Conservation (phyloP, 2,329 filamentous ascomycete genomes). For the Phaeoacremonium minimum region DNA sequence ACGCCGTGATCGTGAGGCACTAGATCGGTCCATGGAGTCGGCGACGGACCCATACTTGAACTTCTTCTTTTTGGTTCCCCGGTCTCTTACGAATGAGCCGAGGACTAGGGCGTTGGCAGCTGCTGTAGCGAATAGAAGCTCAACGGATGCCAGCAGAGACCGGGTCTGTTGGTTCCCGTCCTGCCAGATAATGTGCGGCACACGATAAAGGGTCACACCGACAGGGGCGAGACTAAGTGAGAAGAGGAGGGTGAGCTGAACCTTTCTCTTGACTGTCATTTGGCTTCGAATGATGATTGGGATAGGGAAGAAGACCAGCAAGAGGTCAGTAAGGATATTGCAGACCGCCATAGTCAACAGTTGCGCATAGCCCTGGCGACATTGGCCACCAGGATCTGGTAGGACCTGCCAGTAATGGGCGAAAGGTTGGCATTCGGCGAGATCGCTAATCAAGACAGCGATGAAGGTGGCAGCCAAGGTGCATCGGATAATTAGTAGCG, state of each 20-base stretch:
- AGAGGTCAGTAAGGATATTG: constrained; percentile 83
- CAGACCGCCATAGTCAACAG: constrained; percentile 85
- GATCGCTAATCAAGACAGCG: constrained; percentile 73
- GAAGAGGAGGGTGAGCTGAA: constrained; percentile 77
- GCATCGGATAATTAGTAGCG: constrained; percentile 67
- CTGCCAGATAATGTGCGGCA: constrained; percentile 70
- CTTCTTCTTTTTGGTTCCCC: constrained; percentile 84
- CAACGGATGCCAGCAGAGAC: constrained; percentile 82
- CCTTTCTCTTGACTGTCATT: constrained; percentile 73
- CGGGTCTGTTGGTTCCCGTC: constrained; percentile 79
- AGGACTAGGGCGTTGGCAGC: constrained; percentile 87
- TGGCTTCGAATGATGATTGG: constrained; percentile 78
- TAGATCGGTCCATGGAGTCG: constrained; percentile 55
- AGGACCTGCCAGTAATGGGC: constrained; percentile 72
- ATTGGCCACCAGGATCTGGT: constrained; percentile 82
- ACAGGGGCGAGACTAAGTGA: constrained; percentile 79
- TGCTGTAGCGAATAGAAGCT: constrained; percentile 82
- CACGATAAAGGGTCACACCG: constrained; percentile 72
- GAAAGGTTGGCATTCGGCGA: constrained; percentile 79
- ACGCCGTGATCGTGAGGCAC: constrained; percentile 30
- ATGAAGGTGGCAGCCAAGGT: constrained; percentile 76
- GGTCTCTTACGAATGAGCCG: constrained; percentile 87
- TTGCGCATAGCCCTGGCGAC: constrained; percentile 82
- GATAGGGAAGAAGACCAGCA: constrained; percentile 84
- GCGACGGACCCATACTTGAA: constrained; percentile 63